Conservation (phyloP, 2,329 filamentous ascomycete species). For the Alternaria solani region DNA sequence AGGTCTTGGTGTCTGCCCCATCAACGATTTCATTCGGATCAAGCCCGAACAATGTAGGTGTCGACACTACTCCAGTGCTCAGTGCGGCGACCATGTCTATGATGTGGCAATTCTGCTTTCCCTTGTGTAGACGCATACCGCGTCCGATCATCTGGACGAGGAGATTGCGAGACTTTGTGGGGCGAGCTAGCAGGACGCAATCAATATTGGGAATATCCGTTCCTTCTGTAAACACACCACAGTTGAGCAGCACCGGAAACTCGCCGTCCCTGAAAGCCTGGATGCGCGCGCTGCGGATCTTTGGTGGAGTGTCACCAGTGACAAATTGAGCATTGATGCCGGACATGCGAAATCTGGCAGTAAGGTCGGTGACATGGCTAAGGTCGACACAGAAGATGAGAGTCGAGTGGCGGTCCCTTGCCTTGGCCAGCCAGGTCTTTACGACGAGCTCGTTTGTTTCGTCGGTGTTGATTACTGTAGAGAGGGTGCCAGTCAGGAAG, state of each 20-base stretch:
- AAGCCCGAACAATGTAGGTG: slow-evolving; percentile 90
- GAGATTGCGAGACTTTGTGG: slow-evolving; percentile 90
- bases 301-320: slow-evolving; percentile 78
- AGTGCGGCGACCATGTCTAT: slow-evolving; percentile 95
- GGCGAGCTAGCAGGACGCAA: slow-evolving; percentile 85
- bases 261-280: slow-evolving; percentile 77
- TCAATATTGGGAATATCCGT: slow-evolving; percentile 98
- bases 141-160: slow-evolving; percentile 98
- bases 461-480: slow-evolving; percentile 80
- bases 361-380: slow-evolving; percentile 78
- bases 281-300: slow-evolving; percentile 73
- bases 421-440: slow-evolving; percentile 83
- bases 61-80: slow-evolving; percentile 84
- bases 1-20: slow-evolving; percentile 67
- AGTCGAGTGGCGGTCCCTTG: slow-evolving; percentile 77
- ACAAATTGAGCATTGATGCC: slow-evolving; percentile 86
- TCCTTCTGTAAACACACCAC: slow-evolving; percentile 95
- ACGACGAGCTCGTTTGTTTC: slow-evolving; percentile 85
- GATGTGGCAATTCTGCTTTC: slow-evolving; percentile 88
- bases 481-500: slow-evolving; percentile 80
- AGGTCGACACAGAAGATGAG: slow-evolving; percentile 95
- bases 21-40: slow-evolving; percentile 81
- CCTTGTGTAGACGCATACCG: slow-evolving; percentile 82
- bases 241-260: slow-evolving; percentile 91
- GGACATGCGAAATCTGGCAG: slow-evolving; percentile 75